Conservation (phyloP, 225 moss, liverwort and hornwort species). For the Antitrichia curtipendula region DNA sequence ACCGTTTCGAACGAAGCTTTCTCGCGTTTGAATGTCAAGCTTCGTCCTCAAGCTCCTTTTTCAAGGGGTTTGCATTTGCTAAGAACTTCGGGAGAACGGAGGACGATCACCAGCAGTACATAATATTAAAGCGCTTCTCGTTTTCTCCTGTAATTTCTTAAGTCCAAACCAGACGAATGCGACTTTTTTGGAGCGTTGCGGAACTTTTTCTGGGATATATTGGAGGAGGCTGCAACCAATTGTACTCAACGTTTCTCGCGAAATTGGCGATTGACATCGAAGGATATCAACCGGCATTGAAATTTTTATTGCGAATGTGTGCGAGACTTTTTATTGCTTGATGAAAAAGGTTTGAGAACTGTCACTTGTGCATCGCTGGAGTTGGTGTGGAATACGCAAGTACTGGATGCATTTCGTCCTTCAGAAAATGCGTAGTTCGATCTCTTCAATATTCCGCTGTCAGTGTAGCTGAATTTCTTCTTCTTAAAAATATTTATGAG, state of each 20-base stretch:
- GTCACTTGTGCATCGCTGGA: background rate
- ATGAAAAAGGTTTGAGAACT: background rate
- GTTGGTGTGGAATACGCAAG: background rate
- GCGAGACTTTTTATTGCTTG: background rate
- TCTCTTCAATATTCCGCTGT: background rate
- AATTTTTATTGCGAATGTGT: background rate
- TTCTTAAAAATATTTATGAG: background rate
- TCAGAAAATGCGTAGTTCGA: background rate
- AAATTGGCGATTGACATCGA: background rate
- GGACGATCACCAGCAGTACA: background rate
- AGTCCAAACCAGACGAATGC: background rate
- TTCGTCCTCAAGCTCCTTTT: conserved; percentile 12
- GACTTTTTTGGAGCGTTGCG: background rate
- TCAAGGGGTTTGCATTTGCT: background rate
- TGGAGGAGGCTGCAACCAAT: background rate
- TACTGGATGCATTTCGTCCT: background rate
- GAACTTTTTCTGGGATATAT: background rate
- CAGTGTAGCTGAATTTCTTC: background rate
- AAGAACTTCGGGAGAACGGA: background rate
- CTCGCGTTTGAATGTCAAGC: background rate
- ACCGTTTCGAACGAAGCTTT: background rate
- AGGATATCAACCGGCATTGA: background rate
- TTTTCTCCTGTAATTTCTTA: background rate
- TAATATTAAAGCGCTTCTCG: background rate
- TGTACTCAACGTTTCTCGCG: background rate